Percentiles rank a stretch among this genome's conserved stretches.
phyloP scores from a whole-genome alignment of 805 yeast species.

The Metschnikowia aberdeeniae region DNA sequence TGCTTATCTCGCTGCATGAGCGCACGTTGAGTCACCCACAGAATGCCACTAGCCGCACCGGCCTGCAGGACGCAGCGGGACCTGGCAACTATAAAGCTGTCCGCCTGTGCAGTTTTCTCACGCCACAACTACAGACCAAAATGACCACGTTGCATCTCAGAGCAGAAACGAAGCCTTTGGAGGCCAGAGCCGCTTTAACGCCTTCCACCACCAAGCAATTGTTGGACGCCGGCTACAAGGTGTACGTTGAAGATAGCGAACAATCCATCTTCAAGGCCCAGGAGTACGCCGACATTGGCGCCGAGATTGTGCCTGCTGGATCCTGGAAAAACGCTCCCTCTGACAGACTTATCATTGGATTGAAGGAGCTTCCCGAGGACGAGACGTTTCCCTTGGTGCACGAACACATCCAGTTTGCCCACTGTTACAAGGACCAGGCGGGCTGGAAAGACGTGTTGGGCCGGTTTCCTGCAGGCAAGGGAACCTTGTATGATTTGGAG shows the following conservation, averaged over 20 bases:
- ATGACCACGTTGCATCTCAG: constrained; percentile 76
- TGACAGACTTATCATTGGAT: constrained; percentile 85
- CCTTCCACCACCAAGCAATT: constrained; percentile 85
- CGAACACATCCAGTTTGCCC: constrained; percentile 98
- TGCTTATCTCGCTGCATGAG: constrained; percentile 3
- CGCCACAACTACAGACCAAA: background rate
- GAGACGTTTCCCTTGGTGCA: constrained; percentile 87
- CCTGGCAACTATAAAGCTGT: constrained; percentile 1
- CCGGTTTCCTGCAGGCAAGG: constrained; percentile 90
- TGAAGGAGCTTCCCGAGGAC: constrained; percentile 92
- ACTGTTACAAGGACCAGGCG: constrained; percentile 94
- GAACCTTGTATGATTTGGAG: constrained; percentile 88
- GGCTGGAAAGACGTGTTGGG: constrained; percentile 93
- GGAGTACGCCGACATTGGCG: constrained; percentile 81
- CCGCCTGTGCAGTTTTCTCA: background rate
- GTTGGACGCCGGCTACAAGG: constrained; percentile 80
- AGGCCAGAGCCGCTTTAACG: constrained; percentile 95
- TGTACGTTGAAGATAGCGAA: constrained; percentile 81
- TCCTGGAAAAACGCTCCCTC: constrained; percentile 91
- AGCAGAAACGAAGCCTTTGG: constrained; percentile 96
- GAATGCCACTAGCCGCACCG: constrained; percentile 2
- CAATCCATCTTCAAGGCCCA: constrained; percentile 74
- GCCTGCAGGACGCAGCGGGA: background rate
- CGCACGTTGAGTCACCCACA: constrained; percentile 1
- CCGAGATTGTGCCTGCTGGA: constrained; percentile 84